Evolutionary conservation across 2,329 filamentous ascomycete species (phyloP).

Genomic region (Fusarium avenaceum): DNA sequence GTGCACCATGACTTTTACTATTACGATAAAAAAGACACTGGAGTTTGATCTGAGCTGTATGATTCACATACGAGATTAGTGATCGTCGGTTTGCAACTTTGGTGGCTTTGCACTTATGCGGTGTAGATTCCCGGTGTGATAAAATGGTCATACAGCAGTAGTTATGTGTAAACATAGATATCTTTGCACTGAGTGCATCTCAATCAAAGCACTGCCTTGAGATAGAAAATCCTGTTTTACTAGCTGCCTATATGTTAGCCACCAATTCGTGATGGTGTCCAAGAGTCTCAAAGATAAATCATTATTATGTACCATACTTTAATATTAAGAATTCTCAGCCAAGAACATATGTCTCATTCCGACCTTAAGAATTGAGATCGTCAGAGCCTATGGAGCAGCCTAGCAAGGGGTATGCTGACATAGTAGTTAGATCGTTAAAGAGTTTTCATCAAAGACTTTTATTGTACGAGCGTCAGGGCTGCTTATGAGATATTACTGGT

Average conservation of each 20-base stretch:
- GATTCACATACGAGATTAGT: too few species aligned
- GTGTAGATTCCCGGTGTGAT: slow-evolving; percentile 1
- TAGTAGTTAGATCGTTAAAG: too few species aligned
- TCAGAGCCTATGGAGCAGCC: too few species aligned
- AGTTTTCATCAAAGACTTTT: too few species aligned
- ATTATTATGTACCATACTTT: background rate
- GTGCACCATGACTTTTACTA: too few species aligned
- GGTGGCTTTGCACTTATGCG: background rate
- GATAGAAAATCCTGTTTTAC: background rate
- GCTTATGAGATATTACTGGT: too few species aligned
- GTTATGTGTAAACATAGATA: background rate
- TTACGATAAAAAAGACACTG: too few species aligned
- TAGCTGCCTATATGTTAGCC: background rate
- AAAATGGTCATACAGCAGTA: background rate
- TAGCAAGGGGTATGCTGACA: too few species aligned
- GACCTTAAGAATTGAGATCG: too few species aligned
- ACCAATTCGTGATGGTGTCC: background rate
- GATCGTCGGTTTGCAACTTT: background rate
- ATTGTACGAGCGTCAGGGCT: too few species aligned
- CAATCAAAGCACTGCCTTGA: fast-evolving
- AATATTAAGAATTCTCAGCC: background rate
- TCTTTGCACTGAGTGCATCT: background rate
- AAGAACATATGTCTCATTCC: background rate
- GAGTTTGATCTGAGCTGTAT: too few species aligned
- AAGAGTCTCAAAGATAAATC: background rate